A percentile compares a stretch with the other conserved stretches of the same genome.
These are phyloP conservation scores for Apophysomyces trapeziformis DNA, from an alignment of 371 early-diverging fungal species.

Conservation along the genomic window DNA sequence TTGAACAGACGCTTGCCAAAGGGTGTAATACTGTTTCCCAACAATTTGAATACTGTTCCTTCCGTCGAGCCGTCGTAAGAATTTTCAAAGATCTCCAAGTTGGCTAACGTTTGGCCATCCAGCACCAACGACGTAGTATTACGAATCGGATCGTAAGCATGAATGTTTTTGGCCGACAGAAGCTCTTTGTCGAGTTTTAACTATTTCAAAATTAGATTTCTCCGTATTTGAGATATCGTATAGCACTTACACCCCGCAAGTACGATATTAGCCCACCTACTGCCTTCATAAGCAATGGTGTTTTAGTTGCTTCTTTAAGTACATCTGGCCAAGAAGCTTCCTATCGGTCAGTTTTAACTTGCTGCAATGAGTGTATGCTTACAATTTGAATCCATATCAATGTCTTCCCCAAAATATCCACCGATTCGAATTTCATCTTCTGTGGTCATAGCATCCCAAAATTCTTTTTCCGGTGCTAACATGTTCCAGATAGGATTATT, in stretches of 20 bases:
- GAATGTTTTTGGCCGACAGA: slow-evolving; percentile 83
- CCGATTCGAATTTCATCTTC: slow-evolving; percentile 68
- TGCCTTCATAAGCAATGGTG: slow-evolving; percentile 63
- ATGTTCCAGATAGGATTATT: slow-evolving; percentile 70
- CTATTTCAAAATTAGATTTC: slow-evolving; percentile 24
- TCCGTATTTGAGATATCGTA: background rate
- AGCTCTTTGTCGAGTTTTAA: slow-evolving; percentile 87
- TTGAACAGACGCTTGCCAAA: slow-evolving; percentile 89
- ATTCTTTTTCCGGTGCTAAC: slow-evolving; percentile 78
- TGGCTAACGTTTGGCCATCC: slow-evolving; percentile 94
- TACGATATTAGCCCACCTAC: slow-evolving; percentile 84
- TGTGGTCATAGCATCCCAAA: slow-evolving; percentile 79
- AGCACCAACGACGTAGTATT: slow-evolving; percentile 73
- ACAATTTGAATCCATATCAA: slow-evolving; percentile 11
- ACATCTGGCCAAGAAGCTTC: slow-evolving; percentile 51
- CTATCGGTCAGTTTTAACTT: background rate
- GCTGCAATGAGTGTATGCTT: background rate
- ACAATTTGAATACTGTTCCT: slow-evolving; percentile 87
- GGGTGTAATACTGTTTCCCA: slow-evolving; percentile 88
- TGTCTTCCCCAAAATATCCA: slow-evolving; percentile 66
- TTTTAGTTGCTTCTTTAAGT: slow-evolving; percentile 33
- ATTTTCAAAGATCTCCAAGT: slow-evolving; percentile 94
- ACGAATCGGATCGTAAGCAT: slow-evolving; percentile 79
- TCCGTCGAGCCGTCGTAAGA: slow-evolving; percentile 73
- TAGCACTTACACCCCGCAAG: slow-evolving; percentile 61